Conservation (phyloP, 257 asterid genomes). For the Agastache rugosa region DNA sequence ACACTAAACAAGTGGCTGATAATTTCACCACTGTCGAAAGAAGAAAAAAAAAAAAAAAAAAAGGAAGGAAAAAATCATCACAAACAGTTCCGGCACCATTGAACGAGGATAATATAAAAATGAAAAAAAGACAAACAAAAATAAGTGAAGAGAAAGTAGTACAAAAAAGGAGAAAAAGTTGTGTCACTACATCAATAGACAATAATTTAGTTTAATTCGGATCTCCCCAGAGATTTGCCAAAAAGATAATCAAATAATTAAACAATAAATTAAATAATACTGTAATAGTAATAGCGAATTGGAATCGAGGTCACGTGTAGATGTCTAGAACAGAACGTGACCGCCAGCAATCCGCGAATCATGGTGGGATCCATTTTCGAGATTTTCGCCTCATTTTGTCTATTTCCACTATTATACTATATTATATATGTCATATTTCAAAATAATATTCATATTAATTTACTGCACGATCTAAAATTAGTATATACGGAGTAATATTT, state of each 20-base stretch:
- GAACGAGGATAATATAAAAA: constrained; percentile 4
- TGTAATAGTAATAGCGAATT: background rate
- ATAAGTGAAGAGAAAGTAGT: background rate
- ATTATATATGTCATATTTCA: background rate
- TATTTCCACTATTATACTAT: background rate
- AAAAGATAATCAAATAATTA: background rate
- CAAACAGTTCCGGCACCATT: background rate
- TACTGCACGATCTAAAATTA: too few relatives aligned
- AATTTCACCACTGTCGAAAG: too few relatives aligned
- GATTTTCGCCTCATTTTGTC: constrained; percentile 35
- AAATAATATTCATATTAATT: background rate
- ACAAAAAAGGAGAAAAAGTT: background rate
- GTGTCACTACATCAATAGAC: background rate
- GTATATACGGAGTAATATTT: background rate
- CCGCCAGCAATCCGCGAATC: constrained; percentile 44
- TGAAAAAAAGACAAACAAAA: background rate
- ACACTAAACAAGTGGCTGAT: too few relatives aligned
- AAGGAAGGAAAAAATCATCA: background rate
- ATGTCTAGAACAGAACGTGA: constrained; percentile 40
- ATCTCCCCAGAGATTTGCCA: background rate
- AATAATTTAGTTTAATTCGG: background rate
- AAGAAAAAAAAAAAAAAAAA: too few relatives aligned
- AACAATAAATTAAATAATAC: background rate
- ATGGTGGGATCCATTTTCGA: constrained; percentile 40
- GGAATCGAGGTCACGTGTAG: constrained; percentile 41